Base-by-base conservation (phyloP, 148 eudicot species). In the Chenopodium berlandieri region DNA sequence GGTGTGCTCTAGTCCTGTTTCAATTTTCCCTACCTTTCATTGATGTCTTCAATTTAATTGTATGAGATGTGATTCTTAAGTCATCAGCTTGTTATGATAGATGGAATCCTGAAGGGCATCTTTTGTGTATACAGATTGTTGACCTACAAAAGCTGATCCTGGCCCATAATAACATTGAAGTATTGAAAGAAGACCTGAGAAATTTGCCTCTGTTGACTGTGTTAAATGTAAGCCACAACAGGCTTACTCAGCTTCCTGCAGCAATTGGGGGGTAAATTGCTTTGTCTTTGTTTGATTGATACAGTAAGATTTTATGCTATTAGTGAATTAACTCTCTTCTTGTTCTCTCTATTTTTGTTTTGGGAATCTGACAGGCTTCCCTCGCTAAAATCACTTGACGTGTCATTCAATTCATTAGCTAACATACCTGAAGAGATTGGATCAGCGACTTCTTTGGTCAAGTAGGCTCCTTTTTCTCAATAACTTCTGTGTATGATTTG, bases 111-210 rank as follows among this genome's bases (percentile, higher is more conserved):
- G 10, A 80, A 73, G 73, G 60, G 72, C 3, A 74, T 50, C 4
- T 7, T 80, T 84, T 37, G 31, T 80, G 22, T 65, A 69, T 83
- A 78, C 86, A 96, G 99, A 91, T 92, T 73, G 99, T 96, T 78
- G 99, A 94, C 88, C 85, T 96, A 50, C 99, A 96, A 85, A 96
- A 96, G 90, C 87, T 96, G 86, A 96, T 96, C 82, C 83, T 96
- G 86, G 99, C 99, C 69, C 99, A 96, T 88, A 96, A 96, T 78
- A 60, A 89, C 63, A 96, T 96, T 52, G 92, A 96, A 88, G 81
- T 80, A 4, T 68, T 96, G 83, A 94, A 81, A 82, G 98, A 96
- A 75, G 97, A 96, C 84, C 78, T 96, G 54, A 92, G 84, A 81
- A 92, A 94, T 79, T 86, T 96, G 84, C 89, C 95, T 50, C 78